Evolutionary conservation across 1,139 yeast genomes (phyloP).

Genomic region (Geotrichum phurueaensis): DNA sequence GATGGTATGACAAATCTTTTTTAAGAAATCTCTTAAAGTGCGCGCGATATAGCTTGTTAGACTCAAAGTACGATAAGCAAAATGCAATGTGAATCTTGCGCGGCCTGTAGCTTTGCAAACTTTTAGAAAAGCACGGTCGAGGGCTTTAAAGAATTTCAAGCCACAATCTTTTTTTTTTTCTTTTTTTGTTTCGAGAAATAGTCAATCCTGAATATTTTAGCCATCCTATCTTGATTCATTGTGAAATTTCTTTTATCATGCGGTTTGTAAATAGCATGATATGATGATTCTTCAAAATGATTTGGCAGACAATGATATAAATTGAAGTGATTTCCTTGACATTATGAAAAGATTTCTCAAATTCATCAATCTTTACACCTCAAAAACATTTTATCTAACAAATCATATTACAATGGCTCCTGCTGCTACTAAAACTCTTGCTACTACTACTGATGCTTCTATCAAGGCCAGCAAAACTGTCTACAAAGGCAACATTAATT

Average conservation of each 20-base stretch:
- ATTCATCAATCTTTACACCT: not conserved
- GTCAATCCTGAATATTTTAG: not conserved
- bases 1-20: too few relatives aligned
- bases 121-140: not conserved
- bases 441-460: not conserved
- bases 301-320: too few relatives aligned
- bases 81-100: too few relatives aligned
- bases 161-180: not conserved
- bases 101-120: too few relatives aligned
- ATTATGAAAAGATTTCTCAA: not conserved
- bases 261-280: too few relatives aligned
- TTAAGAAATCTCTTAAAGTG: too few relatives aligned
- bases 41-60: too few relatives aligned
- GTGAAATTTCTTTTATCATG: not conserved
- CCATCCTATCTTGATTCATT: not conserved
- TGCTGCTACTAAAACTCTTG: conserved; percentile 4
- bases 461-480: conserved; percentile 1
- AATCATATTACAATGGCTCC: conserved; percentile 10
- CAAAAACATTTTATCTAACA: not conserved
- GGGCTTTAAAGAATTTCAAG: not conserved
- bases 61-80: too few relatives aligned
- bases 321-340: not conserved
- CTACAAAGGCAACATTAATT: conserved; percentile 13
- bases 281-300: too few relatives aligned
- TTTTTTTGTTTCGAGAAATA: not conserved